Evolutionary conservation across 192 early-diverging fungal genomes (phyloP).

Genomic region (Coemansia sp.): DNA sequence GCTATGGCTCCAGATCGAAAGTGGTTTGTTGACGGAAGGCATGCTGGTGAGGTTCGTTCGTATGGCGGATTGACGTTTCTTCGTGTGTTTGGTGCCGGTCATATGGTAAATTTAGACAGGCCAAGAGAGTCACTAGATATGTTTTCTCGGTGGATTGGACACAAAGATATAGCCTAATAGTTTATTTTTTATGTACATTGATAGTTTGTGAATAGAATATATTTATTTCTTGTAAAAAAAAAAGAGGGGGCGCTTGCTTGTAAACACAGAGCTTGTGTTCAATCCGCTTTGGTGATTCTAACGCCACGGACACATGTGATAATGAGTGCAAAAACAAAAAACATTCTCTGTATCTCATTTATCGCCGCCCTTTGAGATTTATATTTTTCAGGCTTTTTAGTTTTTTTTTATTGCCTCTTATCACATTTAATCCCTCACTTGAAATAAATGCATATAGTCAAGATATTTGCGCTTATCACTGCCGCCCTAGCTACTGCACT

Average conservation of each 20-base stretch:
- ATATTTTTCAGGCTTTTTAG: not conserved
- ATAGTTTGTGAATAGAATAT: not conserved
- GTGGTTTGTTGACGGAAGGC: slow-evolving; percentile 65
- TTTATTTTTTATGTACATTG: not conserved
- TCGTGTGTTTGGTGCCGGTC: slow-evolving; percentile 81
- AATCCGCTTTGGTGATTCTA: slow-evolving; percentile 33
- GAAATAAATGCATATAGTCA: not conserved
- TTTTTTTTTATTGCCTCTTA: not conserved
- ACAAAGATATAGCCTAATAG: slow-evolving; percentile 44
- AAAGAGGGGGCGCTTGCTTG: not conserved
- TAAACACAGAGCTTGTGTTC: slow-evolving; percentile 16
- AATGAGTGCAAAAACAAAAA: not conserved
- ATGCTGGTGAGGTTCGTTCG: slow-evolving; percentile 63
- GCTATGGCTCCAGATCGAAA: slow-evolving; percentile 62
- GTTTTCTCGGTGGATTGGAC: slow-evolving; percentile 73
- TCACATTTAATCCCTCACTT: not conserved
- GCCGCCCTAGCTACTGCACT: not conserved
- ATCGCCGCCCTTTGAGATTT: not conserved
- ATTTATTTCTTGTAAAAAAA: not conserved
- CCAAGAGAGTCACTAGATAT: slow-evolving; percentile 73
- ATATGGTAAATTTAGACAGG: slow-evolving; percentile 90
- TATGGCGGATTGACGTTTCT: slow-evolving; percentile 78
- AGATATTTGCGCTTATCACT: not conserved
- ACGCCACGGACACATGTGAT: slow-evolving; percentile 49
- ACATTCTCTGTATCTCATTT: not conserved